Base-by-base conservation (phyloP, 495 filamentous ascomycete genomes). In the Bryoglossum gracile region DNA sequence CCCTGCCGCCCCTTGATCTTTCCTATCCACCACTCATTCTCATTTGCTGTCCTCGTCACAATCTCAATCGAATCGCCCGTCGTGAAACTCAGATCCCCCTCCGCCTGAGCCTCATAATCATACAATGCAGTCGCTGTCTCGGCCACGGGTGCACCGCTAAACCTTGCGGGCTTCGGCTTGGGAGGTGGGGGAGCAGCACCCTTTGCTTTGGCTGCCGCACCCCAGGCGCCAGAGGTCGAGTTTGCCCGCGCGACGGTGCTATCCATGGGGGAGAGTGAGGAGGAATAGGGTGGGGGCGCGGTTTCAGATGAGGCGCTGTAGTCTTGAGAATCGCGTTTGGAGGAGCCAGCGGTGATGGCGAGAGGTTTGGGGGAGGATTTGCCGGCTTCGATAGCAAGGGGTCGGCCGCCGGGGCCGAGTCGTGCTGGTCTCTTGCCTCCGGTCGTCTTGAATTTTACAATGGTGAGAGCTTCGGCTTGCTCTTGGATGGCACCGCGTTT, bases 1-100 rank as follows among this genome's bases (percentile, higher is more conserved):
- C 92, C 92, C 56, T 84, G 71, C 64, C 80, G 78, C 17, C 86
- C 89, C 51, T 80, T 69, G 46, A 92, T 51, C 62, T 75, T 82
- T 4, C 92, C 92, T 2, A 73, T 81, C 92, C 92, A 99, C 92
- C 92, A 99, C 66, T 97, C 92, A 57, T 99, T 95, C 41, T 86
- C 84, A 54, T 94, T 95, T 13, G 71, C 70, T 10, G 89, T 95
- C 37, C 86, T 74, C 51, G 75, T 72, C 10, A 87, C 62, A 48
- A 99, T 87, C 63, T 96, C 89, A 57, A 99, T 97, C 22, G 86
- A 68, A 50, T 99, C 94, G 3, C 92, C 94, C 0, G 87, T 80
- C 3, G 74, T 78, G 62, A 99, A 99, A 59, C 86, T 94, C 44
- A 99, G 72, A 63, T 99, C 92, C 1, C 89, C 89, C 46, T 94